phyloP scores from a whole-genome alignment of 169 alveolate species.

The Theileria luwenshuni region DNA sequence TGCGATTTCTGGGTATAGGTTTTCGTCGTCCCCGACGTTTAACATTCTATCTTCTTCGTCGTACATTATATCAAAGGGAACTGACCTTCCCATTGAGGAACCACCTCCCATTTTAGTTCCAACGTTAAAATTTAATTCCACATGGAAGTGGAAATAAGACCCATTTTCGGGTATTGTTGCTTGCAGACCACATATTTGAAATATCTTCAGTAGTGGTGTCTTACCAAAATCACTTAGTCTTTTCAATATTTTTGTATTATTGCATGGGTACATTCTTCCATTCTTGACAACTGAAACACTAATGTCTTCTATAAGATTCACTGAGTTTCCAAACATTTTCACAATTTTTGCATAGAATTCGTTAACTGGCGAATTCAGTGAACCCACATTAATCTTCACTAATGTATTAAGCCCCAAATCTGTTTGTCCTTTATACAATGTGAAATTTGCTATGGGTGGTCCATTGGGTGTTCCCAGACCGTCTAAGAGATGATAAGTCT shows the following conservation, averaged over 20 bases:
- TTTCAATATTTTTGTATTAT: slow-evolving; percentile 11
- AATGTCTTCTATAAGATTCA: slow-evolving; percentile 17
- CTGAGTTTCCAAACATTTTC: slow-evolving; percentile 51
- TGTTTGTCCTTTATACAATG: slow-evolving; percentile 61
- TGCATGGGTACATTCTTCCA: slow-evolving; percentile 49
- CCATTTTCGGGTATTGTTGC: slow-evolving; percentile 54
- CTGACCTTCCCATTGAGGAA: slow-evolving; percentile 48
- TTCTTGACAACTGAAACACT: slow-evolving; percentile 43
- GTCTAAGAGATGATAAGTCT: neutral
- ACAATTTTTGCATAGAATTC: slow-evolving; percentile 55
- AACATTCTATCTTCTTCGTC: slow-evolving; percentile 62
- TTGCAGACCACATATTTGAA: slow-evolving; percentile 56
- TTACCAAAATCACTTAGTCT: slow-evolving; percentile 46
- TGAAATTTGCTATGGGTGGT: slow-evolving; percentile 55
- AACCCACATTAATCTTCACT: slow-evolving; percentile 54
- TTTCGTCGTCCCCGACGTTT: slow-evolving; percentile 48
- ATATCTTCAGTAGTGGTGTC: slow-evolving; percentile 34
- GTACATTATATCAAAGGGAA: slow-evolving; percentile 59
- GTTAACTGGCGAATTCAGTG: slow-evolving; percentile 61
- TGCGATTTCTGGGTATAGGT: slow-evolving; percentile 44
- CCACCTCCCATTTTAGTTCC: slow-evolving; percentile 10
- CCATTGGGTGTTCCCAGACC: slow-evolving; percentile 22
- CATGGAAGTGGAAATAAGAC: slow-evolving; percentile 55
- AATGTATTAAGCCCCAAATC: slow-evolving; percentile 53
- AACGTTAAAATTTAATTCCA: slow-evolving; percentile 13